Evolutionary conservation across 331 rosid genomes (phyloP).

Genomic region (Malus hybrid): DNA sequence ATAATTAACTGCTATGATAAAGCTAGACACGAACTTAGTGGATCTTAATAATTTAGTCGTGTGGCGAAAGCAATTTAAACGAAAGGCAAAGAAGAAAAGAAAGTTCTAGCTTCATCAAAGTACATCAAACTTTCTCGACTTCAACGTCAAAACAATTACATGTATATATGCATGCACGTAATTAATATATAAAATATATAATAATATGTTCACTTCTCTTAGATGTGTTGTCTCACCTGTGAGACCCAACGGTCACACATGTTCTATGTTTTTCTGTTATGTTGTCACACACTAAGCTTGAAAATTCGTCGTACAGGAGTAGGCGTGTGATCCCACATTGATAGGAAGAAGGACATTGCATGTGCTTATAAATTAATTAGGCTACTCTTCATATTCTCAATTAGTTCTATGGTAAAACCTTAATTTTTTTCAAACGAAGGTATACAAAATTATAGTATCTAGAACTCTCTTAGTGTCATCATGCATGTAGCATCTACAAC

Average conservation of each 20-base stretch:
- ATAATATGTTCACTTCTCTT: not conserved
- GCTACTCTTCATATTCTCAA: fast-evolving
- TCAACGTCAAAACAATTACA: not conserved
- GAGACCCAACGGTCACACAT: no score
- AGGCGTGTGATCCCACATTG: no score
- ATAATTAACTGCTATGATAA: not conserved
- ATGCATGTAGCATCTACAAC: not conserved
- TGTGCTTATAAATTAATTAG: no score
- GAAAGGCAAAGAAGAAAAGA: not conserved
- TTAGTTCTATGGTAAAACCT: no score
- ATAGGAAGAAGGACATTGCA: no score
- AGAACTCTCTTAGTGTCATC: not conserved
- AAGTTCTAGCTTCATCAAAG: not conserved
- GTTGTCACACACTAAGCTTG: no score
- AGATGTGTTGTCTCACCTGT: not conserved
- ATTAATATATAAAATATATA: no score
- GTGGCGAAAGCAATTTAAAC: not conserved
- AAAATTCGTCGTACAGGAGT: fast-evolving
- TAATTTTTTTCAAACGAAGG: not conserved
- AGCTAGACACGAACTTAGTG: not conserved
- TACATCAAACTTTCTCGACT: not conserved
- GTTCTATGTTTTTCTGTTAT: no score
- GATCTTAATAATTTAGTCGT: not conserved
- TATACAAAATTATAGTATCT: no score
- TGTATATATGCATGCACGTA: not conserved